Conservation (phyloP, 1,284 basidiomycete species). For the Tilletia setariae region DNA sequence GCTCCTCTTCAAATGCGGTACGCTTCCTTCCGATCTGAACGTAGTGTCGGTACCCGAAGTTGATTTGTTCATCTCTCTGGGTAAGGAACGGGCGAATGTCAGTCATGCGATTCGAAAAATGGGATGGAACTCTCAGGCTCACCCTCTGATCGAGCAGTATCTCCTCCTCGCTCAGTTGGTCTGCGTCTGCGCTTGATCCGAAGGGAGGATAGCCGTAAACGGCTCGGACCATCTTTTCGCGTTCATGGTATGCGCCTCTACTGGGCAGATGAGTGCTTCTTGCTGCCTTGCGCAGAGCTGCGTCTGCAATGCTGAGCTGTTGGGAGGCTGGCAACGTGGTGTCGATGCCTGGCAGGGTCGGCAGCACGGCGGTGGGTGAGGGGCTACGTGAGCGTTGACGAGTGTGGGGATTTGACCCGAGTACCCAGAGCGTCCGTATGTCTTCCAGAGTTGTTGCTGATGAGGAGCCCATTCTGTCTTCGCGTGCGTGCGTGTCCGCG, state of each 20-base stretch:
- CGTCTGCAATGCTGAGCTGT: conserved; percentile 25
- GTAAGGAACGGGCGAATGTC: not conserved
- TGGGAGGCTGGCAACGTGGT: conserved; percentile 20
- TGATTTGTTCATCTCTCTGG: conserved; percentile 34
- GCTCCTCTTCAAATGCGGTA: conserved; percentile 42
- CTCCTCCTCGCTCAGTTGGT: conserved; percentile 48
- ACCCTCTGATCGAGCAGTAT: conserved; percentile 37
- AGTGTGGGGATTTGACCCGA: conserved; percentile 9
- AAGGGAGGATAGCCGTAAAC: conserved; percentile 44
- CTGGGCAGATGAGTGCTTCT: conserved; percentile 37
- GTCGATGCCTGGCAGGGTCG: not conserved
- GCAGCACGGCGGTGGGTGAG: not conserved
- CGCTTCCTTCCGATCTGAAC: conserved; percentile 44
- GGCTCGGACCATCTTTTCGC: conserved; percentile 35
- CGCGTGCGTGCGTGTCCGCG: too few relatives aligned
- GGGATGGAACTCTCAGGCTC: not conserved
- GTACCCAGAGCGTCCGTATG: conserved; percentile 10
- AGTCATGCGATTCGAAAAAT: not conserved
- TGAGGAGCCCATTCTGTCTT: too few relatives aligned
- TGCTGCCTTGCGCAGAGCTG: conserved; percentile 31
- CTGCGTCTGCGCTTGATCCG: conserved; percentile 37
- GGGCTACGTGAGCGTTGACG: conserved; percentile 11
- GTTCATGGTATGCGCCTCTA: conserved; percentile 30
- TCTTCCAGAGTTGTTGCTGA: not conserved
- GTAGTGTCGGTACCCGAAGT: conserved; percentile 43